A percentile compares a stretch with the other conserved stretches of the same genome.
Evolutionary conservation across 2,329 filamentous ascomycete genomes (phyloP).

Genomic region (Fusarium nanum): DNA sequence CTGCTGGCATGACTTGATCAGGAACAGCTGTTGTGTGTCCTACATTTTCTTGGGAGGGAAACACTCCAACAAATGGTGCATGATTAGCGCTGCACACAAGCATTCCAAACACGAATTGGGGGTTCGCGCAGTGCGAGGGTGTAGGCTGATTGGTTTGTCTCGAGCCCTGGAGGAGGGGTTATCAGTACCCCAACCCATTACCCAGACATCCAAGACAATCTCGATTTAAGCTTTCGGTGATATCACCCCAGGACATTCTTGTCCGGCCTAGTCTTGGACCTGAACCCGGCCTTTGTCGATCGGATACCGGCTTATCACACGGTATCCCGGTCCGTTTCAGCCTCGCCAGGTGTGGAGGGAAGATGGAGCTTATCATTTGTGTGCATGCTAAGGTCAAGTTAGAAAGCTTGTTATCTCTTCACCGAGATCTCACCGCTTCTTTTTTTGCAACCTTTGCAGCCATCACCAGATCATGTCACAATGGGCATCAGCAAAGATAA

Average conservation of each 20-base stretch:
- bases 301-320: conserved; percentile 25
- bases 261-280: conserved; percentile 12
- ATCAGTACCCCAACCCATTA: conserved; percentile 7
- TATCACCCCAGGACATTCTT: conserved; percentile 24
- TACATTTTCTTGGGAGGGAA: conserved; percentile 1
- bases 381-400: neutral
- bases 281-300: conserved; percentile 12
- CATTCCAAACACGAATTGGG: conserved; percentile 17
- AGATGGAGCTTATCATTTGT: conserved; percentile 8
- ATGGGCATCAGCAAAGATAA: neutral
- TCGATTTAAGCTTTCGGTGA: conserved; percentile 31
- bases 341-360: conserved; percentile 11
- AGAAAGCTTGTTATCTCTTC: conserved; percentile 19
- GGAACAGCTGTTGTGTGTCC: neutral
- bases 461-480: conserved; percentile 5
- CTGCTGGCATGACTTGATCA: neutral
- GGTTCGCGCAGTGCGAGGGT: conserved; percentile 7
- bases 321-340: conserved; percentile 16
- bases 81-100: conserved; percentile 25
- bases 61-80: conserved; percentile 21
- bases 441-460: neutral
- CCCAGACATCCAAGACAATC: conserved; percentile 12
- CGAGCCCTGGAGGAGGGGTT: conserved; percentile 13
- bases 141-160: conserved; percentile 23
- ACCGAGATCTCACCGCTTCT: conserved; percentile 27